phyloP scores from a whole-genome alignment of 2,329 filamentous ascomycete genomes.

The Gnomoniopsis sp. region DNA sequence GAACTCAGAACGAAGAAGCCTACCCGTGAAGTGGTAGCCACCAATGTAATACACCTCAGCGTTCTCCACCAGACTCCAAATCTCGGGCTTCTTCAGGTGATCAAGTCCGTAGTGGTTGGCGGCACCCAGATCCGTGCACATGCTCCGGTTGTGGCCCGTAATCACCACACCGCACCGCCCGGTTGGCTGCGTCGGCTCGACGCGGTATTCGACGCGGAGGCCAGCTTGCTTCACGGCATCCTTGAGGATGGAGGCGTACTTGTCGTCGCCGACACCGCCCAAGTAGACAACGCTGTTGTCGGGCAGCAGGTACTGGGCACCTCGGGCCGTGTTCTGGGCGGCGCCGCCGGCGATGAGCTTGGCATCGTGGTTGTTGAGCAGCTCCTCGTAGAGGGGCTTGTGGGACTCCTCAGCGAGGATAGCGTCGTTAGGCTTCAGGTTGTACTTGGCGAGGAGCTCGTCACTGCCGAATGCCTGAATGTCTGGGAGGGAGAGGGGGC shows the following conservation, averaged over 20 bases:
- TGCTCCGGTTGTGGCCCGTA: constrained; percentile 90
- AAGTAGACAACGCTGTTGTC: constrained; percentile 89
- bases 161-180: constrained; percentile 96
- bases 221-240: constrained; percentile 85
- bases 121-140: constrained; percentile 92
- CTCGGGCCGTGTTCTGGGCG: constrained; percentile 94
- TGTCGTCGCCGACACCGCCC: constrained; percentile 91
- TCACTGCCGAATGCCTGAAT: constrained; percentile 87
- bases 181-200: constrained; percentile 79
- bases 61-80: constrained; percentile 89
- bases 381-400: constrained; percentile 84
- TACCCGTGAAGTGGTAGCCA: constrained; percentile 87
- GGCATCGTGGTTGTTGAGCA: constrained; percentile 86
- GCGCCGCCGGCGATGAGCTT: constrained; percentile 95
- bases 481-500: constrained; percentile 47
- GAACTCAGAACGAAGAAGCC: constrained; percentile 10
- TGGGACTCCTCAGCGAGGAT: constrained; percentile 95
- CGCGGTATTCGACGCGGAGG: constrained; percentile 89
- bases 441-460: constrained; percentile 86
- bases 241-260: constrained; percentile 85
- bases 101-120: constrained; percentile 97
- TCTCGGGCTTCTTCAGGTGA: constrained; percentile 84
- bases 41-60: constrained; percentile 90
- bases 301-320: constrained; percentile 92
- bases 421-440: constrained; percentile 91